Conservation (phyloP, 2,329 filamentous ascomycete genomes). For the Lasiodiplodia sp. region DNA sequence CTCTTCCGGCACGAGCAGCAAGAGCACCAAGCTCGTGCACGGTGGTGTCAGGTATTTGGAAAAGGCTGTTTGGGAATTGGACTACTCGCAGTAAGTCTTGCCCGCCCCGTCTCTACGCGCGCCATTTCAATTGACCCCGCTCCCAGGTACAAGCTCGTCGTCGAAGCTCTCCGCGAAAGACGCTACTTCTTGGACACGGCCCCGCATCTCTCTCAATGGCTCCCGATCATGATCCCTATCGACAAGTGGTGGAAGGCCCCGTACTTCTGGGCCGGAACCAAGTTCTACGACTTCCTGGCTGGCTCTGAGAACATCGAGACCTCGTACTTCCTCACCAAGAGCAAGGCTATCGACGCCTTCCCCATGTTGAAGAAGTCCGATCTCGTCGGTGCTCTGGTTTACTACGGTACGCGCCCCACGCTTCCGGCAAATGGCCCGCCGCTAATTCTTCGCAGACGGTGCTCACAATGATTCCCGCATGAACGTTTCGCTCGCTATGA, state of each 20-base stretch:
- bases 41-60: slow-evolving; percentile 85
- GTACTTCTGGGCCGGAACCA: slow-evolving; percentile 80
- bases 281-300: slow-evolving; percentile 84
- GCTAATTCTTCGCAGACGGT: slow-evolving; percentile 65
- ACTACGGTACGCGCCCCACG: slow-evolving; percentile 67
- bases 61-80: slow-evolving; percentile 85
- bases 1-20: slow-evolving; percentile 80
- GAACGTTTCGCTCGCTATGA: slow-evolving; percentile 89
- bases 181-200: slow-evolving; percentile 85
- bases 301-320: slow-evolving; percentile 87
- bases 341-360: slow-evolving; percentile 85
- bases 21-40: slow-evolving; percentile 87
- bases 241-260: slow-evolving; percentile 86
- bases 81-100: slow-evolving; percentile 74
- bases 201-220: slow-evolving; percentile 79
- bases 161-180: slow-evolving; percentile 81
- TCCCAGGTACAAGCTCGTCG: slow-evolving; percentile 70
- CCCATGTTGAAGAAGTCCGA: slow-evolving; percentile 85
- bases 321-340: slow-evolving; percentile 86
- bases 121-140: neutral
- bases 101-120: neutral
- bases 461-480: slow-evolving; percentile 92
- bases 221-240: slow-evolving; percentile 84
- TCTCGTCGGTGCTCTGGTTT: slow-evolving; percentile 82
- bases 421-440: neutral